phyloP scores from a whole-genome alignment of 345 rosid species.

The Jatropha curcas region DNA sequence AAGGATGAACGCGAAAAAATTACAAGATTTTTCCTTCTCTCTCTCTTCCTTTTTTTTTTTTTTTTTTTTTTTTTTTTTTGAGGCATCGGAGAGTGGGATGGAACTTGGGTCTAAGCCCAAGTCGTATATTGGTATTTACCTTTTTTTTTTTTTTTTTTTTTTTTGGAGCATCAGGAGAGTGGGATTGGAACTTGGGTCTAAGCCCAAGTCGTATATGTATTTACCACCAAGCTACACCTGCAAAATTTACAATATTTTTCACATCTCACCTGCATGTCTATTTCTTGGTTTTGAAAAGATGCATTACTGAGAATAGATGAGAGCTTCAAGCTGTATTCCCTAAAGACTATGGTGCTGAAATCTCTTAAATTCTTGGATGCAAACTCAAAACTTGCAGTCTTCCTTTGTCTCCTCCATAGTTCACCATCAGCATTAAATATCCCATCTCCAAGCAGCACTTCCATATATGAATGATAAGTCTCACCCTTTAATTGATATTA shows the following conservation, averaged over 20 bases:
- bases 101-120: no score
- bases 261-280: slow-evolving; percentile 78
- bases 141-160: no score
- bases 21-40: no score
- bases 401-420: slow-evolving; percentile 87
- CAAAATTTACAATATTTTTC: background rate
- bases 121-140: no score
- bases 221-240: no score
- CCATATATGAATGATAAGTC: slow-evolving; percentile 90
- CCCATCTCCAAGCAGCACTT: slow-evolving; percentile 87
- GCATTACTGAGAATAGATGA: slow-evolving; percentile 59
- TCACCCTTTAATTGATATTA: slow-evolving; percentile 58
- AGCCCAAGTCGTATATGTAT: no score
- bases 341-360: slow-evolving; percentile 81
- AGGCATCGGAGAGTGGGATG: no score
- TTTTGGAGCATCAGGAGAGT: no score
- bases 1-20: no score
- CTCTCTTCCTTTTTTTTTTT: no score
- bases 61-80: no score
- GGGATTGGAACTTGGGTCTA: no score
- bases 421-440: slow-evolving; percentile 92
- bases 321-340: slow-evolving; percentile 82
- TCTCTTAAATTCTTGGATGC: slow-evolving; percentile 95
- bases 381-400: slow-evolving; percentile 93
- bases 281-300: slow-evolving; percentile 48